Evolutionary conservation across 2,329 filamentous ascomycete species (phyloP).

Genomic region (Ilyonectria mors-panacis): DNA sequence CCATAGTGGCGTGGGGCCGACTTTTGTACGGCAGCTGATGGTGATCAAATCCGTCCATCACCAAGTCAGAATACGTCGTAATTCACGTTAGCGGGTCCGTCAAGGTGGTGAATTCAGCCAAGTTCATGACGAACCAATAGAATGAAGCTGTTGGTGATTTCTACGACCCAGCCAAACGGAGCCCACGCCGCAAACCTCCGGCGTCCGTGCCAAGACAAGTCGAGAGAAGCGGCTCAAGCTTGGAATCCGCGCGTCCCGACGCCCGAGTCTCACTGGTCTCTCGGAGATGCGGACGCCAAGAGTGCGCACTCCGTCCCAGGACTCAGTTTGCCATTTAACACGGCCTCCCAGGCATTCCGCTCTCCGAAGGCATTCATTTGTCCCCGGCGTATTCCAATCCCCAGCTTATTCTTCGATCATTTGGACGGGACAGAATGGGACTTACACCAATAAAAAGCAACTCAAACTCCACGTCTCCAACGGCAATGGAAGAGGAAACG

Average conservation of each 20-base stretch:
- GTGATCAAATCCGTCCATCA: not conserved
- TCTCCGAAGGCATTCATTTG: not conserved
- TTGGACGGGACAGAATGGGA: no score
- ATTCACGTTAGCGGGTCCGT: no score
- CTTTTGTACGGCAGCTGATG: not conserved
- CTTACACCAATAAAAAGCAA: no score
- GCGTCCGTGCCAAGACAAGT: not conserved
- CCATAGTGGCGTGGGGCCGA: no score
- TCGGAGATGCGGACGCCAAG: not conserved
- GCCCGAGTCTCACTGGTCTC: not conserved
- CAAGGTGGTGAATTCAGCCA: no score
- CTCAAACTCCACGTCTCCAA: no score
- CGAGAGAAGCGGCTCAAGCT: not conserved
- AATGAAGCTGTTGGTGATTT: not conserved
- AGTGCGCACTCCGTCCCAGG: not conserved
- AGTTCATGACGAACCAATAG: not conserved
- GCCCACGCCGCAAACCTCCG: not conserved
- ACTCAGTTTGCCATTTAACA: not conserved
- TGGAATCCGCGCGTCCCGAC: not conserved
- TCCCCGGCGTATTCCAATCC: no score
- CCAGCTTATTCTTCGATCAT: no score
- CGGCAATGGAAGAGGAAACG: no score
- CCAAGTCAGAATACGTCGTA: no score
- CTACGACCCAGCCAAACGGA: not conserved
- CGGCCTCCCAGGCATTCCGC: not conserved